Conservation (phyloP, 345 rosid species). For the Lumnitzera racemosa region DNA sequence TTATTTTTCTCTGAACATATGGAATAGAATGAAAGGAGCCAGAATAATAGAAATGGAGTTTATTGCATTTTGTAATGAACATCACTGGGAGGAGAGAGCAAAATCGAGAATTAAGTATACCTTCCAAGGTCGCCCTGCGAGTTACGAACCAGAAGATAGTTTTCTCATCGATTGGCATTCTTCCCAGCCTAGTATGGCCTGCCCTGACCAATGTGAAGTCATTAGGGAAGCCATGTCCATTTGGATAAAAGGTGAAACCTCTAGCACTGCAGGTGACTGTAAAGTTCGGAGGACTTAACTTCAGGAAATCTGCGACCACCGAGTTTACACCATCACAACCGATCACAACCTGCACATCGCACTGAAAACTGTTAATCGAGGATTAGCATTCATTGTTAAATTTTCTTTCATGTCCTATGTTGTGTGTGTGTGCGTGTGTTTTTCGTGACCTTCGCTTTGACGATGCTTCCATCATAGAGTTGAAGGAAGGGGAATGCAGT, state of each 20-base stretch:
- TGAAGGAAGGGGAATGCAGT: conserved; percentile 24
- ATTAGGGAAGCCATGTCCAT: conserved; percentile 30
- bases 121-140: conserved; percentile 9
- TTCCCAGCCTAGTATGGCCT: conserved; percentile 20
- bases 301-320: conserved; percentile 27
- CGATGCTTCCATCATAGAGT: conserved; percentile 20
- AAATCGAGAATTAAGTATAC: neutral
- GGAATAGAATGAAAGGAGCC: too few relatives aligned
- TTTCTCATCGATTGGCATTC: conserved; percentile 23
- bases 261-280: conserved; percentile 28
- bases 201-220: conserved; percentile 14
- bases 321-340: conserved; percentile 61
- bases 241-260: conserved; percentile 37
- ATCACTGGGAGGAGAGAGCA: too few relatives aligned
- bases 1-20: too few relatives aligned
- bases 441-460: conserved; percentile 32
- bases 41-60: too few relatives aligned
- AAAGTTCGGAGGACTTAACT: conserved; percentile 20
- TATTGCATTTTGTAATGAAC: too few relatives aligned
- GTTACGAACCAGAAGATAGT: conserved; percentile 33
- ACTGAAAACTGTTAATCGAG: too few relatives aligned
- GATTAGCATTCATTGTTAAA: too few relatives aligned
- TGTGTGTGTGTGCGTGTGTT: too few relatives aligned
- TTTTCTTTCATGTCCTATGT: too few relatives aligned
- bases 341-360: conserved; percentile 23